A percentile compares a stretch with the other conserved stretches of the same genome.
phyloP scores from a whole-genome alignment of 2,329 filamentous ascomycete species.

The Cladophialophora exuberans region DNA sequence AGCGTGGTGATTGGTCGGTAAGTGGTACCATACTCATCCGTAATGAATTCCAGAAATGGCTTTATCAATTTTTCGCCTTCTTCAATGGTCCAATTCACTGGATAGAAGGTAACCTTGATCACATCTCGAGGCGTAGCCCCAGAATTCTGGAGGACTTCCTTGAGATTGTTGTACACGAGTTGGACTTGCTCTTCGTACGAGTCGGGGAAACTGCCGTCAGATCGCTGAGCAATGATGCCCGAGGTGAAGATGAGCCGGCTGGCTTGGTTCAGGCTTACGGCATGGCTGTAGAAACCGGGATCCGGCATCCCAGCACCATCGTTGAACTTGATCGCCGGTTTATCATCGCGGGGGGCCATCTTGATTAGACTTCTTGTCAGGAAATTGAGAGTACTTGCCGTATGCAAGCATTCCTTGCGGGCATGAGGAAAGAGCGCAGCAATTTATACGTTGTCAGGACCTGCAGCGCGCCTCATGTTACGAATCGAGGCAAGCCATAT shows the following conservation, averaged over 20 bases:
- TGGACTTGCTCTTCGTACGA: slow-evolving; percentile 48
- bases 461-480: too few relatives aligned
- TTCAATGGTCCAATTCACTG: slow-evolving; percentile 37
- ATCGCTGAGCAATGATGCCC: slow-evolving; percentile 11
- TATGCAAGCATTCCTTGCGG: too few relatives aligned
- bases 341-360: slow-evolving; percentile 20
- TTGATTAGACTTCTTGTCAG: too few relatives aligned
- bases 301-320: slow-evolving; percentile 18
- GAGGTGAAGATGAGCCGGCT: slow-evolving; percentile 18
- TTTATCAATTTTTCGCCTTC: slow-evolving; percentile 42
- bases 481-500: too few relatives aligned
- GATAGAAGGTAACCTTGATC: slow-evolving; percentile 47
- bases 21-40: slow-evolving; percentile 36
- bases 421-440: too few relatives aligned
- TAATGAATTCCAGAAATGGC: slow-evolving; percentile 16
- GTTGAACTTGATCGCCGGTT: slow-evolving; percentile 14
- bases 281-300: slow-evolving; percentile 21
- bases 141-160: slow-evolving; percentile 40
- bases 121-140: slow-evolving; percentile 43
- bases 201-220: slow-evolving; percentile 37
- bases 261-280: slow-evolving; percentile 5
- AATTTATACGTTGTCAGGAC: too few relatives aligned
- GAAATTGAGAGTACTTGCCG: too few relatives aligned
- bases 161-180: slow-evolving; percentile 43
- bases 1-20: slow-evolving; percentile 49